Base-by-base conservation (phyloP, 2,329 filamentous ascomycete species). In the Exophiala calicioides region DNA sequence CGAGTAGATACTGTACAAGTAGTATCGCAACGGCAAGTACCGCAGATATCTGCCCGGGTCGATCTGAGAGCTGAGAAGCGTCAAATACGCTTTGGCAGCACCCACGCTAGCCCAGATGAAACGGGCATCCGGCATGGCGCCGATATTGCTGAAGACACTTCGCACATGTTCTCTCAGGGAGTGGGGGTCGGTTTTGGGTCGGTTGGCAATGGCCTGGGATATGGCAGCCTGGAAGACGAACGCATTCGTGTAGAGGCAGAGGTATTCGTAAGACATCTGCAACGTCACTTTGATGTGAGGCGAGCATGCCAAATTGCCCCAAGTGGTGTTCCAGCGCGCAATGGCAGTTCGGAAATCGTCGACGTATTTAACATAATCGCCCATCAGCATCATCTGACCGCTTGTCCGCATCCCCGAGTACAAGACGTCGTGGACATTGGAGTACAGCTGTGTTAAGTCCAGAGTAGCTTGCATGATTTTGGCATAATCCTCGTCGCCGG, bases 191-290 rank as follows among this genome's bases (percentile, higher is more conserved):
- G 63, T 61, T 31, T 58, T 57, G 19, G 55, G 52, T 57, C 69
- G 68, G 47, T 60, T 63, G 36, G 63, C 73, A 54, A 67, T 65
- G 44, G 65, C 77, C 59, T 74, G 77, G 57, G 66, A 80, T 38
- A 78, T 80, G 1, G 82, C 85, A 2, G 85, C 84, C 61, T 88
- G 85, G 56, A 88, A 88, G 1, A 84, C 85, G 60, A 88, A 88
- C 0, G 85, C 84, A 48, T 86, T 87, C 38, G 84, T 85, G 62
- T 88, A 88, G 1, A 88, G 73, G 5, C 84, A 76, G 1, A 88
- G 68, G 59, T 87, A 88, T 56, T 88, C 83, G 59, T 86, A 87
- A 0, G 83, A 85, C 59, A 88, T 74, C 18, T 86, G 72, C 2
- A 88, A 66, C 4, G 79, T 85, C 3, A 81, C 79, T 61, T 86